A percentile compares a stretch with the other conserved stretches of the same genome.
phyloP scores from a whole-genome alignment of 2,329 filamentous ascomycete genomes.

The Chaetothyriales sp. region DNA sequence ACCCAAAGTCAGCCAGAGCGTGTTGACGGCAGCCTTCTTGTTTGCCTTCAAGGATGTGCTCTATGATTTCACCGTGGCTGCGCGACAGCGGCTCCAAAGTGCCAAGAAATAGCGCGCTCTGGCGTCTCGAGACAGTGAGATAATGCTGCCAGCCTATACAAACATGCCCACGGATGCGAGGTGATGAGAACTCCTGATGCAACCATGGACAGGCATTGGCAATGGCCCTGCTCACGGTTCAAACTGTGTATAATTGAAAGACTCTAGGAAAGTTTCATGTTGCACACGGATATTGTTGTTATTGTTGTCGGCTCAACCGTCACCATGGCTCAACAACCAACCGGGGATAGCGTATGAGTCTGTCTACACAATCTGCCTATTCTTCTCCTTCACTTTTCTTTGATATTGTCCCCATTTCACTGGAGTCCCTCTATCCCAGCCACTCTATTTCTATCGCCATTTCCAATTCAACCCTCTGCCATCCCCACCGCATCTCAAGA shows the following conservation, averaged over 20 bases:
- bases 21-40: slow-evolving; percentile 86
- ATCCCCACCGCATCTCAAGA: neutral
- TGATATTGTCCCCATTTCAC: neutral
- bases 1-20: slow-evolving; percentile 92
- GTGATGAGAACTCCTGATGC: neutral
- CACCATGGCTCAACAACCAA: no score
- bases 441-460: neutral
- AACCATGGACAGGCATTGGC: neutral
- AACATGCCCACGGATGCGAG: neutral
- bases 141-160: neutral
- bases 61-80: slow-evolving; percentile 44
- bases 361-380: no score
- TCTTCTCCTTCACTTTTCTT: neutral
- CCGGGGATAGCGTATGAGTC: no score
- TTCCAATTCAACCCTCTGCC: neutral
- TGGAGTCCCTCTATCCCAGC: neutral
- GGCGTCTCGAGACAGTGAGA: neutral
- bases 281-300: neutral
- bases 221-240: neutral
- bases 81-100: neutral
- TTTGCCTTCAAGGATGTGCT: slow-evolving; percentile 97
- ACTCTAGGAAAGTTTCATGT: neutral
- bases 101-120: neutral
- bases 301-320: neutral
- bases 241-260: neutral